Percentiles rank a stretch among this genome's conserved stretches.
Evolutionary conservation across 148 eudicot genomes (phyloP).

Genomic region (Diospyros kaki): DNA sequence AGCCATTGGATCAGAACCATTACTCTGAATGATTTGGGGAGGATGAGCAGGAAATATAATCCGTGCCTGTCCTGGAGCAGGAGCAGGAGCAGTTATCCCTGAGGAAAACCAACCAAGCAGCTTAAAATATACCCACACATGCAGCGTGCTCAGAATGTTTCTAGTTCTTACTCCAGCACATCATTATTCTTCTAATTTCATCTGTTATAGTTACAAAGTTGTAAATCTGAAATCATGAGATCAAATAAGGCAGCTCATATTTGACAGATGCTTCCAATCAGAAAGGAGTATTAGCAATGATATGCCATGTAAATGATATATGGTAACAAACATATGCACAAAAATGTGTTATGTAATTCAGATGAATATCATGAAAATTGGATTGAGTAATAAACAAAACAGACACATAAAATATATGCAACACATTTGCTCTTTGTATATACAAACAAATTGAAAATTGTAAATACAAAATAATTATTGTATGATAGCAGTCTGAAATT

Average conservation of each 20-base stretch:
- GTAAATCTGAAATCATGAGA: background rate
- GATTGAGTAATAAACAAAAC: background rate
- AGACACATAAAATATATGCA: background rate
- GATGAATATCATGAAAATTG: background rate
- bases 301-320: background rate
- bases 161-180: background rate
- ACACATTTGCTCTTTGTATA: background rate
- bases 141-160: background rate
- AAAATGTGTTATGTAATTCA: background rate
- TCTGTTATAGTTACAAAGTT: background rate
- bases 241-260: background rate
- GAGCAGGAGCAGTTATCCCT: slow-evolving; percentile 14
- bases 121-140: background rate
- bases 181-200: background rate
- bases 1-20: slow-evolving; percentile 18
- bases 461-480: background rate
- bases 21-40: slow-evolving; percentile 18
- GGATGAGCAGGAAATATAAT: slow-evolving; percentile 8
- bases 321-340: background rate
- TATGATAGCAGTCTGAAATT: background rate
- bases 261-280: slow-evolving; percentile 6
- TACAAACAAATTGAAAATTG: background rate
- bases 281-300: background rate
- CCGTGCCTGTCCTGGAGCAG: slow-evolving; percentile 14
- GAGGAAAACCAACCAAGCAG: slow-evolving; percentile 8